Base-by-base conservation (phyloP, 2,329 filamentous ascomycete genomes). In the Atkinsonella texensis region DNA sequence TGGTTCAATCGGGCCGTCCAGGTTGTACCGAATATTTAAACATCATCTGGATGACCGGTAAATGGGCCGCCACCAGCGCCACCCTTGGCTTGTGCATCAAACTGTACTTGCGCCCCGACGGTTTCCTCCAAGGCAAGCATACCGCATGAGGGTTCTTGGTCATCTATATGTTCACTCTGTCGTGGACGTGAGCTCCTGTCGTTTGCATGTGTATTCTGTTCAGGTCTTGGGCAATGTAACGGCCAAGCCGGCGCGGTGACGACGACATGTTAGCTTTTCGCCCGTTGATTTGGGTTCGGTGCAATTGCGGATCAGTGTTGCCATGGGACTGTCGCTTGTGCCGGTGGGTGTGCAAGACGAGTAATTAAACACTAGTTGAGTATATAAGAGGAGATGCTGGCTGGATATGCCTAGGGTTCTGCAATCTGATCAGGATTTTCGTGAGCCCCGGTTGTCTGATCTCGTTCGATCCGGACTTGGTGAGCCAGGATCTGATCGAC, bases 301-400 rank as follows among this genome's bases (percentile, higher is more conserved):
- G 48, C 42, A 23, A 46, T 50, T 50, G 41, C 42, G 48, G 42
- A 45, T 45, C 28, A 18, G 33, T n/a, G 20, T 38, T n/a, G 41
- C 18, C 41, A 7, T 31, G 40, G 28, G 9, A 38, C 15, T 39
- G 17, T 50, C 42, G 49, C 42, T 33, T 33, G 33, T 33, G 23
- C 49, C 49, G 49, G 33, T 6, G 23, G 2, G 32, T 15, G 11
- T 38, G 35, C 35, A 38, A 12, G 12, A 7, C 12, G 12, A 31
- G 13, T 18, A 18, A 20, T 20, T 38, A 13, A 17, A 38, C 31
- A 12, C n/a, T n/a, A 13, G 18, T 8, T 20, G 45, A n/a, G 5
- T 35, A 33, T 46, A 18, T 46, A 38, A 38, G 35, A 38, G 15
- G 35, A 38, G 11, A 38, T 38, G 35, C 3, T 38, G 35, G 35